A percentile compares a stretch with the other conserved stretches of the same genome.
Conservation (phyloP, 805 yeast genomes). For the Myxozyma mucilagina region DNA sequence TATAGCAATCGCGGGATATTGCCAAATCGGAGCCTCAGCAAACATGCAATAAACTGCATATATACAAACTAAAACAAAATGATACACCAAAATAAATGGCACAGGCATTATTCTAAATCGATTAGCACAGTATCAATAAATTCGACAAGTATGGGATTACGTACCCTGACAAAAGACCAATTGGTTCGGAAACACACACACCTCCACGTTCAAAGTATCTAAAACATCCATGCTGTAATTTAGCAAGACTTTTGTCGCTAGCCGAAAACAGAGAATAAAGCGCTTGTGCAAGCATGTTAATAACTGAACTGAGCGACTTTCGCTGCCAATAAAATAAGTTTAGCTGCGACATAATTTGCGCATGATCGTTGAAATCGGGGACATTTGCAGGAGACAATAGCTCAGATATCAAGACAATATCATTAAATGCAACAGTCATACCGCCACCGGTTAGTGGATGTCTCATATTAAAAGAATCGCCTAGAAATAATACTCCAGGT, state of each 20-base stretch:
- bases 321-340: constrained; percentile 73
- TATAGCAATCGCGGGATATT: constrained; percentile 28
- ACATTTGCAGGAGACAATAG: constrained; percentile 57
- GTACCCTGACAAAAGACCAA: constrained; percentile 76
- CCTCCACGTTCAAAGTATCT: constrained; percentile 84
- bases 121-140: neutral
- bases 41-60: constrained; percentile 55
- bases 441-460: constrained; percentile 99
- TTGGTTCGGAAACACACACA: constrained; percentile 71
- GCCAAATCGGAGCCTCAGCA: constrained; percentile 12
- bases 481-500: constrained; percentile 78
- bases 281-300: constrained; percentile 89
- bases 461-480: constrained; percentile 95
- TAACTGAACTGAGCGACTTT: constrained; percentile 75
- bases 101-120: constrained; percentile 54
- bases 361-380: constrained; percentile 59
- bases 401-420: constrained; percentile 67
- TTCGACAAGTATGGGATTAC: neutral
- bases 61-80: constrained; percentile 88
- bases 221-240: constrained; percentile 87
- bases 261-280: constrained; percentile 90
- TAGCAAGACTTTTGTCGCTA: constrained; percentile 52
- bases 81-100: constrained; percentile 74
- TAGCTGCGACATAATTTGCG: constrained; percentile 56
- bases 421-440: constrained; percentile 95